Evolutionary conservation across 768 basidiomycete species (phyloP).

Genomic region (Psilocybe tampanensis): DNA sequence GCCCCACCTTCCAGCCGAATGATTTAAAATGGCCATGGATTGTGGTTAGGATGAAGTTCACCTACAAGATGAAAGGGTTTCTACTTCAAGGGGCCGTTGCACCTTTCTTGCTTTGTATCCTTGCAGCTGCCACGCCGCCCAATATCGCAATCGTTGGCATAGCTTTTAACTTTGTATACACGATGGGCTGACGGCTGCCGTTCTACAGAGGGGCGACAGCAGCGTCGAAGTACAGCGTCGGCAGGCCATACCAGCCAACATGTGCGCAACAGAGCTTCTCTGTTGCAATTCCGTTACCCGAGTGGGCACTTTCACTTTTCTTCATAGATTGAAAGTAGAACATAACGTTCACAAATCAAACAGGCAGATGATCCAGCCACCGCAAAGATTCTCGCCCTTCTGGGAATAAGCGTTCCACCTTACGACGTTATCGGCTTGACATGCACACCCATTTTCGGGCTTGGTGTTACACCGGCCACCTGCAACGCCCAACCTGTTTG

Average conservation of each 20-base stretch:
- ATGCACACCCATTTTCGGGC: slow-evolving; percentile 4
- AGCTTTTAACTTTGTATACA: background rate
- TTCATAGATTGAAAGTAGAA: background rate
- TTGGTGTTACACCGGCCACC: background rate
- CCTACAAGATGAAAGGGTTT: too few relatives aligned
- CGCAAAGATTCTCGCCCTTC: background rate
- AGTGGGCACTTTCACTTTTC: background rate
- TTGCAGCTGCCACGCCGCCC: background rate
- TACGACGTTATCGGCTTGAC: background rate
- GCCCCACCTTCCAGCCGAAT: too few relatives aligned
- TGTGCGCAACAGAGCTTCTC: background rate
- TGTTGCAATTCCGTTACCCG: slow-evolving; percentile 1
- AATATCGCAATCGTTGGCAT: background rate
- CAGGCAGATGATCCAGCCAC: slow-evolving; percentile 1
- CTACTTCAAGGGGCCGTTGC: too few relatives aligned
- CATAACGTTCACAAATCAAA: background rate
- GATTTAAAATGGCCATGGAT: too few relatives aligned
- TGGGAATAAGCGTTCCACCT: background rate
- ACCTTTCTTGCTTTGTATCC: background rate
- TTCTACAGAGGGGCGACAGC: background rate
- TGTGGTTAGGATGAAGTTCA: too few relatives aligned
- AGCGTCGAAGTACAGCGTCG: background rate
- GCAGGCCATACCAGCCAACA: background rate
- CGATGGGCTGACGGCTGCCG: background rate
- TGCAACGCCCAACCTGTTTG: slow-evolving; percentile 8